Base-by-base conservation (phyloP, 768 basidiomycete species). In the Termitomyces sp. region DNA sequence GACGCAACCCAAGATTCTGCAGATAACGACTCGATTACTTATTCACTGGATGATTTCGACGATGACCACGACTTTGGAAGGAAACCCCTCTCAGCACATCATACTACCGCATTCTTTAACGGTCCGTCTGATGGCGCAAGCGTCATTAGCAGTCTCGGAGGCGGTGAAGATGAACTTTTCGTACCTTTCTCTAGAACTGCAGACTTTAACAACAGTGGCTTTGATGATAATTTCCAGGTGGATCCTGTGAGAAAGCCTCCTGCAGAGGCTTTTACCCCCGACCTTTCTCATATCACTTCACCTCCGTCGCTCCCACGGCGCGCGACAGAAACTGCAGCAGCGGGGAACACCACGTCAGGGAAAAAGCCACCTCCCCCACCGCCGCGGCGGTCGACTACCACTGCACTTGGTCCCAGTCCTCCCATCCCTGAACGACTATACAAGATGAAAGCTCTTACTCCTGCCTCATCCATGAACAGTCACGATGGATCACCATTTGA, bases 311-410 rank as follows among this genome's bases (percentile, higher is more conserved):
- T 66, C 7, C 56, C 58, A 32, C 65, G 66, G 12, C 66, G 68
- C 8, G 56, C 66, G 9, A 64, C 66, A 20, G 63, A 69, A 8
- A 48, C 44, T 45, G 67, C 69, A n/a, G 40, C 57, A 28, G n/a
- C 50, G 6, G 35, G 43, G 20, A 61, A 61, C 16, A 59, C 68
- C 18, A 47, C 51, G 10, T 26, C 59, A 30, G 62, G 58, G 24
- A 86, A 81, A 68, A 80, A 80, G 60, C 74, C 75, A 0, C 83
- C 86, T 0, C 85, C 84, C 0, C 88, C 87, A 0, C 88, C 87
- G 0, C 86, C 85, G 16, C 77, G 85, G 9, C 78, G 83, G 18
- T 65, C 73, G 22, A 70, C 71, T 8, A 68, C 66, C 35, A 67
- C 59, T 24, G 56, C 69, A 6, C 57, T 67, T 18, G 61, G 67